Evolutionary conservation across 2,329 filamentous ascomycete species (phyloP).

Genomic region (Xylariaceae sp.): DNA sequence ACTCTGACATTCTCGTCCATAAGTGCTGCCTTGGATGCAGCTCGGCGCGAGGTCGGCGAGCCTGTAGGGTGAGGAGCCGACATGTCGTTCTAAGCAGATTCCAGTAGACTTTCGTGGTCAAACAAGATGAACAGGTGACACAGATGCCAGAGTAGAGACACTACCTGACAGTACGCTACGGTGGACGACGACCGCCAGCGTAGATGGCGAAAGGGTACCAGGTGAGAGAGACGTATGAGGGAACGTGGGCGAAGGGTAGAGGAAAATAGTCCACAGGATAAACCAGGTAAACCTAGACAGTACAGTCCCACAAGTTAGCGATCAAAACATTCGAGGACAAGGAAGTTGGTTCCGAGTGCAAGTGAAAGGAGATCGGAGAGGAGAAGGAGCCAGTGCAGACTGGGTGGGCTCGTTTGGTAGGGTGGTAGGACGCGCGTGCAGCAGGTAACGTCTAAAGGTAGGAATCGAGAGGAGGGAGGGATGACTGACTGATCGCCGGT

Average conservation of each 20-base stretch:
- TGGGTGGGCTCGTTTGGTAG: neutral
- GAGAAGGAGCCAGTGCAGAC: conserved; percentile 13
- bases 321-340: conserved; percentile 5
- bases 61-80: conserved; percentile 37
- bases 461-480: conserved; percentile 2
- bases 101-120: too few relatives aligned
- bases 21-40: conserved; percentile 30
- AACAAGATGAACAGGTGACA: conserved; percentile 27
- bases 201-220: conserved; percentile 12
- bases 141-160: conserved; percentile 30
- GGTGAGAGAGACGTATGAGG: conserved; percentile 12
- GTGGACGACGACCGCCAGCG: conserved; percentile 19
- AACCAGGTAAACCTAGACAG: conserved; percentile 9
- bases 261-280: conserved; percentile 6
- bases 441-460: neutral
- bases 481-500: neutral
- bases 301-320: conserved; percentile 10
- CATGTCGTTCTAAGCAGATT: conserved; percentile 31
- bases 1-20: conserved; percentile 37
- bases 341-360: conserved; percentile 13
- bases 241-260: conserved; percentile 4
- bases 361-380: conserved; percentile 2
- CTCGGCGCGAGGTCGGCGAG: conserved; percentile 38
- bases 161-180: conserved; percentile 25
- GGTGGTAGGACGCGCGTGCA: conserved; percentile 2